Percentiles rank a stretch among this genome's conserved stretches.
Evolutionary conservation across 2,329 filamentous ascomycete genomes (phyloP).

Genomic region (Phialocephala sp.): DNA sequence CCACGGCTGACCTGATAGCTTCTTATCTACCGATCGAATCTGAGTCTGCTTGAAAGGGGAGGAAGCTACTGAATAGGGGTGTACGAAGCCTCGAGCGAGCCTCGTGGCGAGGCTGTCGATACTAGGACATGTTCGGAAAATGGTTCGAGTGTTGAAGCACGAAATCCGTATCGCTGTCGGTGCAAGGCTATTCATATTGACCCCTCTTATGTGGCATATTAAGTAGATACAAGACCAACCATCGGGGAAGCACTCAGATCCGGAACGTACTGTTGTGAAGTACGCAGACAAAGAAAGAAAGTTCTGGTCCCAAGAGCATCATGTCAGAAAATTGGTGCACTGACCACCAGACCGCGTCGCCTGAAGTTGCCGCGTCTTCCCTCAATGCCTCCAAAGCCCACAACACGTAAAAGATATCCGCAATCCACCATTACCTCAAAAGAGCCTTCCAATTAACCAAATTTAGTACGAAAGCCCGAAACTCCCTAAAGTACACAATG

Average conservation of each 20-base stretch:
- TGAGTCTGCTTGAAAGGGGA: slow-evolving; percentile 9
- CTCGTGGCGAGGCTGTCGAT: slow-evolving; percentile 35
- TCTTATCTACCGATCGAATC: not conserved
- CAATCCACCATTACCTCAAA: not conserved
- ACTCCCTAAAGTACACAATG: slow-evolving; percentile 51
- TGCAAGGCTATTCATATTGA: slow-evolving; percentile 38
- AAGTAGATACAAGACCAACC: not conserved
- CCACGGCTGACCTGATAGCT: not conserved
- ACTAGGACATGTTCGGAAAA: slow-evolving; percentile 35
- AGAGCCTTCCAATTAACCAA: not conserved
- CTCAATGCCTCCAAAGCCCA: slow-evolving; percentile 5
- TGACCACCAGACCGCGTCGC: slow-evolving; percentile 15
- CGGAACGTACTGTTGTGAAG: not conserved
- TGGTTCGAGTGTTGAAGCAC: slow-evolving; percentile 32
- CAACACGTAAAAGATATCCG: not conserved
- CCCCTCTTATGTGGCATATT: slow-evolving; percentile 28
- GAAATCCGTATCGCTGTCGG: slow-evolving; percentile 34
- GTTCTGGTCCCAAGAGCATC: not conserved
- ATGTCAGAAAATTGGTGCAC: slow-evolving; percentile 20
- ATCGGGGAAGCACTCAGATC: not conserved
- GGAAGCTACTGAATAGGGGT: slow-evolving; percentile 26
- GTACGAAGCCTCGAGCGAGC: slow-evolving; percentile 30
- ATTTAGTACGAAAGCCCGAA: no score
- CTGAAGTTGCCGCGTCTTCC: slow-evolving; percentile 1
- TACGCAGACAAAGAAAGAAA: not conserved